Percentiles rank a stretch among this genome's conserved stretches.
phyloP scores from a whole-genome alignment of 2,329 filamentous ascomycete genomes.

The Ustulina deusta region DNA sequence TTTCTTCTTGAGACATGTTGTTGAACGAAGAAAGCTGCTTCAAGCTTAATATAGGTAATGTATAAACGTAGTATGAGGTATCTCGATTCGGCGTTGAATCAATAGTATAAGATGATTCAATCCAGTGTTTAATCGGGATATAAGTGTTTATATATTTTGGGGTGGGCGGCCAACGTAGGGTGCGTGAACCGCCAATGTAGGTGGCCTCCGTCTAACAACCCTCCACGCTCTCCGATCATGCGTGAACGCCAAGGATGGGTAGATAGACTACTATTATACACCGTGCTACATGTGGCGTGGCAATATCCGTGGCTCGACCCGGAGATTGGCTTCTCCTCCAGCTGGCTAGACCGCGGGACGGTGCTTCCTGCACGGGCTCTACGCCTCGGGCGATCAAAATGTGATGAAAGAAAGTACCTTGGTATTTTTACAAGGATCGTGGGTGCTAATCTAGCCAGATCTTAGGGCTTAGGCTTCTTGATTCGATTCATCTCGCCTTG shows the following conservation, averaged over 20 bases:
- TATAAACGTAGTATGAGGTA: not conserved
- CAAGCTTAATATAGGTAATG: not conserved
- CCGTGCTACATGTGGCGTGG: not conserved
- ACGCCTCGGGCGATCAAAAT: not conserved
- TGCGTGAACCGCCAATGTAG: not conserved
- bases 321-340: not conserved
- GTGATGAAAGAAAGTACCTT: not conserved
- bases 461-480: not conserved
- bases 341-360: not conserved
- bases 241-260: not conserved
- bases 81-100: not conserved
- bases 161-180: not conserved
- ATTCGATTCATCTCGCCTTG: not conserved
- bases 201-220: not conserved
- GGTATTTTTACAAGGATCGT: not conserved
- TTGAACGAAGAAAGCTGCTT: not conserved
- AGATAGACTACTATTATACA: not conserved
- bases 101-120: not conserved
- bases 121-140: not conserved
- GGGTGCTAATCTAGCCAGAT: not conserved
- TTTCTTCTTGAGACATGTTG: constrained; percentile 3
- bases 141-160: not conserved
- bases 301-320: not conserved
- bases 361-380: not conserved
- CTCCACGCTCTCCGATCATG: not conserved